Conservation (phyloP, 495 filamentous ascomycete species). For the Trichodelitschia bisporula region DNA sequence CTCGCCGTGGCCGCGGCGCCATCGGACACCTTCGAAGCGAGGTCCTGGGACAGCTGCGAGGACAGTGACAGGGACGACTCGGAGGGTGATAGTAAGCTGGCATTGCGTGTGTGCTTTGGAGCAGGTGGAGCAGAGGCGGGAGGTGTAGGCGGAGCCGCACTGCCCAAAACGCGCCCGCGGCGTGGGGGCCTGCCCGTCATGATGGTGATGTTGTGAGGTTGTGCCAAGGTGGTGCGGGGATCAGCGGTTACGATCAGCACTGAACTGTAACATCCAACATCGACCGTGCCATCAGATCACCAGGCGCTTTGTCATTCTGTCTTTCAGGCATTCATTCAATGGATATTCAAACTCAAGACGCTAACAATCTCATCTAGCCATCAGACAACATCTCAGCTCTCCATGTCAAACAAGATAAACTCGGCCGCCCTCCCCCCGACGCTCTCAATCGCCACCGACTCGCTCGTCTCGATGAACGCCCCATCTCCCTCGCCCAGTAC, state of each 20-base stretch:
- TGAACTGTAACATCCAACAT: no score
- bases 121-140: slow-evolving; percentile 19
- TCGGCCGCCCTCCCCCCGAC: slow-evolving; percentile 15
- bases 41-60: slow-evolving; percentile 26
- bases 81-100: slow-evolving; percentile 20
- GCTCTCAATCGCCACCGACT: slow-evolving; percentile 14
- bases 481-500: slow-evolving; percentile 49
- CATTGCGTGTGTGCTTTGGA: slow-evolving; percentile 14
- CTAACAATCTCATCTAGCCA: no score
- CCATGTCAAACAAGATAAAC: slow-evolving; percentile 19
- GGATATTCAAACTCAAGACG: no score
- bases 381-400: no score
- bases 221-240: no score
- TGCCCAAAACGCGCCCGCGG: slow-evolving; percentile 71
- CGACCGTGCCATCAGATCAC: no score
- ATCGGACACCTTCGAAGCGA: slow-evolving; percentile 31
- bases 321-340: no score
- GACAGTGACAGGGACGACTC: slow-evolving; percentile 27
- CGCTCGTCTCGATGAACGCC: slow-evolving; percentile 28
- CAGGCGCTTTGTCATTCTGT: no score
- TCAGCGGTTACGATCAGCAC: no score
- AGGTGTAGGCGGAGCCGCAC: slow-evolving; percentile 33
- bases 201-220: slow-evolving; percentile 29
- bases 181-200: slow-evolving; percentile 55
- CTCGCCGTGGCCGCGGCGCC: slow-evolving; percentile 25